Base-by-base conservation (phyloP, 2,329 filamentous ascomycete genomes). In the Hyphodiscus sp. region DNA sequence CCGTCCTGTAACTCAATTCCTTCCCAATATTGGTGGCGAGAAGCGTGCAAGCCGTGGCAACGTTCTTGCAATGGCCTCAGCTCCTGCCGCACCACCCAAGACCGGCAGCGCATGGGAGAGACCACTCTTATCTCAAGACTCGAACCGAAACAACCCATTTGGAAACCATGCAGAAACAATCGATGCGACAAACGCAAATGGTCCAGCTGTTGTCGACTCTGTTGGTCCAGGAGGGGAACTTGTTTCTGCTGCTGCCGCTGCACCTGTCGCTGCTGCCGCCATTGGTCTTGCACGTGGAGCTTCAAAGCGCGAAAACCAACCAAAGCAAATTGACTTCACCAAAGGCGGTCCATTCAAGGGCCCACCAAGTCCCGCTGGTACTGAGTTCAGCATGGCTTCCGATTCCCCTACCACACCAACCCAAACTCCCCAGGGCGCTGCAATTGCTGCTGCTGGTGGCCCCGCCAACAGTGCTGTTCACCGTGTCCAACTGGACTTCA, bases 401-500 rank as follows among this genome's bases (percentile, higher is more conserved):
- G 72, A 79, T 20, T 70, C 75, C 13, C 71, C 78, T 41, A 76
- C 75, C 50, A 75, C 69, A 42, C 70, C 71, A 55, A 78, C 78
- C 3, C 68, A 72, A 41, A 74, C 77, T 11, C 11, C 10, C 10
- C 16, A n/a, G 33, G 81, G 80, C 44, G 78, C 77, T 11, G 82
- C 80, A 44, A 85, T 85, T 61, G 81, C 80, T 13, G 80, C 79
- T 49, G 81, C 81, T 45, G 82, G 79, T 52, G 83, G 81, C 18
- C 81, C 83, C 20, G 67, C 74, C 41, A 72, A 76, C 58, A 75
- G 80, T 53, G 70, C 89, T 60, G 91, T 97, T 52, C 87, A 97
- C 70, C 89, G 94, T 58, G 89, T 97, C 33, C 89, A 96, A 70
- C 82, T 97, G 62, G 91, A 96, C 70, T 99, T 97, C 71, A 87